Evolutionary conservation across 1,284 basidiomycete species (phyloP).

Genomic region (Ceratobasidium sp.): DNA sequence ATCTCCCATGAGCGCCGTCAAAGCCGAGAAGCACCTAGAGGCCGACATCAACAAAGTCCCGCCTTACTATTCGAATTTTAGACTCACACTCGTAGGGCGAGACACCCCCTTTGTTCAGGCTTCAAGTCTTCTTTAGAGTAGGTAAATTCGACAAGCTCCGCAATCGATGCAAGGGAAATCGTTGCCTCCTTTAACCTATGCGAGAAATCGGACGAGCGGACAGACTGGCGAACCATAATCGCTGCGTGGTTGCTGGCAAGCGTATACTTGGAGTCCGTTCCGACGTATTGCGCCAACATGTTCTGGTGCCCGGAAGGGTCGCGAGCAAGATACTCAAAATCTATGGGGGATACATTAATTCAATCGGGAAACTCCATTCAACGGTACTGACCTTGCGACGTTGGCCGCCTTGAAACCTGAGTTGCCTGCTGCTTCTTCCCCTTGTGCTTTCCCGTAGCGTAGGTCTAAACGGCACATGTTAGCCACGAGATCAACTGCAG

Average conservation of each 20-base stretch:
- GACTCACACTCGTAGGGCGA: conserved; percentile 28
- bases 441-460: too few species aligned
- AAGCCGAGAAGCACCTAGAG: neutral
- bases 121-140: conserved; percentile 6
- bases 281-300: conserved; percentile 8
- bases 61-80: too few species aligned
- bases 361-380: neutral
- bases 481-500: neutral
- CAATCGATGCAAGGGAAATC: neutral
- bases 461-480: neutral
- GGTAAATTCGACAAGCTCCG: neutral
- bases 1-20: conserved; percentile 30
- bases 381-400: neutral
- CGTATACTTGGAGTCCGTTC: conserved; percentile 29
- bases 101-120: conserved; percentile 26
- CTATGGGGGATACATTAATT: neutral
- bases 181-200: neutral
- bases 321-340: neutral
- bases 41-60: too few species aligned
- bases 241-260: conserved; percentile 7
- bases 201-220: neutral
- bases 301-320: neutral
- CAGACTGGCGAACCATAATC: conserved; percentile 14
- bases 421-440: neutral
- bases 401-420: neutral